phyloP scores from a whole-genome alignment of 1,284 basidiomycete genomes.

The Ustilago xerochloae region DNA sequence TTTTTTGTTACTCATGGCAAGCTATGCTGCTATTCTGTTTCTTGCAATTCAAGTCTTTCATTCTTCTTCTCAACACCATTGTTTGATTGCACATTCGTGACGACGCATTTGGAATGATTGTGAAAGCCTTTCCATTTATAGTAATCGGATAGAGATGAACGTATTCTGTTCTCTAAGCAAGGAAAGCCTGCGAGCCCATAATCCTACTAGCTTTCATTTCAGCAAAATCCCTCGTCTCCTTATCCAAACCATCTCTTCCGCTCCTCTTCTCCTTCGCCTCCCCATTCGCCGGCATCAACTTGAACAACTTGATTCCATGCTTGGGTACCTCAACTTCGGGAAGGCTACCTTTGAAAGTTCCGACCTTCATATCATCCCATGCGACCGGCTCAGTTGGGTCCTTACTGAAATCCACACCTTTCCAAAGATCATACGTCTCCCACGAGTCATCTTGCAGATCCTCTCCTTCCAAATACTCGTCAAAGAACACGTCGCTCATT shows the following conservation, averaged over 20 bases:
- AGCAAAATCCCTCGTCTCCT: conserved; percentile 14
- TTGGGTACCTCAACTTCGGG: conserved; percentile 18
- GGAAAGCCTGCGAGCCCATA: conserved; percentile 22
- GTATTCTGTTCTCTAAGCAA: neutral
- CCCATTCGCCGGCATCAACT: conserved; percentile 1
- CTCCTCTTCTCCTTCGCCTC: neutral
- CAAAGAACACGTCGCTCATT: conserved; percentile 31
- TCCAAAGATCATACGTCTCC: conserved; percentile 36
- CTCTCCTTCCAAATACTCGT: conserved; percentile 29
- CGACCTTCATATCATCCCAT: conserved; percentile 18
- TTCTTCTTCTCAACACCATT: no score
- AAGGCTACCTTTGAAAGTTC: conserved; percentile 10
- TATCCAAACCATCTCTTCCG: conserved; percentile 5
- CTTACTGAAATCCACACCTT: conserved; percentile 27
- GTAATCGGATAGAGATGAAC: neutral
- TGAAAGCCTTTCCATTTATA: no score
- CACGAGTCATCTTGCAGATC: conserved; percentile 13
- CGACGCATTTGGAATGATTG: no score
- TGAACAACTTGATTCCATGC: conserved; percentile 32
- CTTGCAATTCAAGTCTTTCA: no score
- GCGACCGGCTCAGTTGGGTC: conserved; percentile 4
- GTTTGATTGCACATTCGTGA: no score
- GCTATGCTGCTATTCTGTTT: no score
- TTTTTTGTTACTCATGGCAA: no score
- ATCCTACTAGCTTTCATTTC: conserved; percentile 30